Conservation (phyloP, 75 land plant genomes). For the Sequoiadendron giganteum region DNA sequence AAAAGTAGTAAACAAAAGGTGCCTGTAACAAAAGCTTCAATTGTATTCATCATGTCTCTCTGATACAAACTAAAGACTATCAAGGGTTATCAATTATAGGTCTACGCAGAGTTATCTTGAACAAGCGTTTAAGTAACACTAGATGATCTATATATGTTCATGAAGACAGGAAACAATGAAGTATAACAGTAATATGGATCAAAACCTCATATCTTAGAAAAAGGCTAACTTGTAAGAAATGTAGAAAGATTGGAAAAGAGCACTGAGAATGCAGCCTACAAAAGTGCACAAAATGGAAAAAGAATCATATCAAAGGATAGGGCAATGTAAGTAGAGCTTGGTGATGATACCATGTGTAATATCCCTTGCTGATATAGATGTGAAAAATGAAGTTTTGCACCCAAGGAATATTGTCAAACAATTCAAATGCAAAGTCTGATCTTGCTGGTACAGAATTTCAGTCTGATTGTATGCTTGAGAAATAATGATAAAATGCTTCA, state of each 20-base stretch:
- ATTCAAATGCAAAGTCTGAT: too few relatives aligned
- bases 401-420: too few relatives aligned
- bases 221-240: background rate
- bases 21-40: background rate
- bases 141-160: background rate
- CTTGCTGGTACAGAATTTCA: too few relatives aligned
- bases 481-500: too few relatives aligned
- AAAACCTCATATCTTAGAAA: background rate
- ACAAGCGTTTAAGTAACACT: background rate
- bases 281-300: background rate
- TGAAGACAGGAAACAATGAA: background rate
- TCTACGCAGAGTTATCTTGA: background rate
- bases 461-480: too few relatives aligned
- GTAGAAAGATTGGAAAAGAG: background rate
- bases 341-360: too few relatives aligned
- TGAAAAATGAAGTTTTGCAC: too few relatives aligned
- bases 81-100: background rate
- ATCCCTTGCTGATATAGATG: too few relatives aligned
- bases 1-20: background rate
- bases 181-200: background rate
- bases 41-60: background rate
- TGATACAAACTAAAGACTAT: background rate
- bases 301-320: background rate
- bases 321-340: background rate
- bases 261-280: background rate